These are phyloP conservation scores for Batrachochytrium dendrobatidis DNA, from an alignment of 371 early-diverging fungal species.

Conservation along the genomic window DNA sequence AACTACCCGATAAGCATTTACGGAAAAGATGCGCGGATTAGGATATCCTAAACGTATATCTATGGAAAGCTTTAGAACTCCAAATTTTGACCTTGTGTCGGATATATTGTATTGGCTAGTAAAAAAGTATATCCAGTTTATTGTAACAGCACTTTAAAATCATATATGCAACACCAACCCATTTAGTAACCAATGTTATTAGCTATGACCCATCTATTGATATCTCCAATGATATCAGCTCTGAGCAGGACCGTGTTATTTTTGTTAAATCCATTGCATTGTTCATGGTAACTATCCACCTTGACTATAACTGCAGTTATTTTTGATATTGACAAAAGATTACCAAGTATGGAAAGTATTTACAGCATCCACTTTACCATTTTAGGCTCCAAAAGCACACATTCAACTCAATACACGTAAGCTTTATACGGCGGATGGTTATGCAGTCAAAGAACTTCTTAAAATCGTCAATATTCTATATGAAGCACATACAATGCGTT, in stretches of 20 bases:
- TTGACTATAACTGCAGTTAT: not conserved
- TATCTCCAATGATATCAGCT: constrained; percentile 20
- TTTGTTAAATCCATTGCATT: constrained; percentile 39
- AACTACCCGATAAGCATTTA: too few species aligned
- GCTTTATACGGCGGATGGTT: constrained; percentile 45
- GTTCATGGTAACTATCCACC: constrained; percentile 26
- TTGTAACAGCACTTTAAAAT: not conserved
- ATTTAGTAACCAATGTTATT: not conserved
- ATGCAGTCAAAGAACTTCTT: constrained; percentile 38
- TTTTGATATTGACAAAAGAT: not conserved
- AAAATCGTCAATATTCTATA: constrained; percentile 35
- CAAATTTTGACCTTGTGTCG: constrained; percentile 39
- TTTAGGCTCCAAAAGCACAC: constrained; percentile 36
- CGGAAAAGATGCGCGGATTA: constrained; percentile 39
- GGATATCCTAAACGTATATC: constrained; percentile 40
- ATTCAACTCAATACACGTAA: constrained; percentile 39
- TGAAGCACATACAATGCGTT: constrained; percentile 18
- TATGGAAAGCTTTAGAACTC: constrained; percentile 38
- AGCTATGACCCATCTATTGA: constrained; percentile 36
- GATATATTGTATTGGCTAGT: constrained; percentile 42
- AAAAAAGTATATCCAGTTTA: constrained; percentile 23
- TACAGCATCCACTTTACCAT: not conserved
- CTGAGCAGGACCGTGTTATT: constrained; percentile 39
- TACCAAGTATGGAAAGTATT: not conserved
- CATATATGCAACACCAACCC: not conserved